Conservation (phyloP, 495 filamentous ascomycete genomes). For the Penicillium lagena region DNA sequence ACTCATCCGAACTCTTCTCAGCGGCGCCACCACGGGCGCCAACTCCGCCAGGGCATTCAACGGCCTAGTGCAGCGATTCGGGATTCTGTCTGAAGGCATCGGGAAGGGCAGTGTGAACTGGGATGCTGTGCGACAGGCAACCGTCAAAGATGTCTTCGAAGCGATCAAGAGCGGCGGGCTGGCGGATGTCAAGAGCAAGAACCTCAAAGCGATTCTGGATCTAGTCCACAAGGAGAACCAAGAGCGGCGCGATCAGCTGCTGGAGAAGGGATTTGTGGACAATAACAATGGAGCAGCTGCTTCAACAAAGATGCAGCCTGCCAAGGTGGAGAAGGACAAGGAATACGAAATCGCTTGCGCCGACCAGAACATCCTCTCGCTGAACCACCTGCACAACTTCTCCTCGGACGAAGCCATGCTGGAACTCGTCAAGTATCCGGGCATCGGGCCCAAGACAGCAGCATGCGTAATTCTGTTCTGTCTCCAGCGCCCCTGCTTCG, state of each 20-base stretch:
- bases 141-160: slow-evolving; percentile 57
- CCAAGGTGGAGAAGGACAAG: slow-evolving; percentile 32
- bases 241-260: slow-evolving; percentile 33
- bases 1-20: slow-evolving; percentile 73
- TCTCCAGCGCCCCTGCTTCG: slow-evolving; percentile 69
- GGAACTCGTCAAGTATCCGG: slow-evolving; percentile 68
- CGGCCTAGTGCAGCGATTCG: slow-evolving; percentile 65
- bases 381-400: slow-evolving; percentile 72
- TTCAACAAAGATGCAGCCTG: not conserved
- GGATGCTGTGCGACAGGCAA: slow-evolving; percentile 66
- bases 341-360: slow-evolving; percentile 46
- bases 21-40: slow-evolving; percentile 62
- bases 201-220: slow-evolving; percentile 78
- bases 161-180: slow-evolving; percentile 72
- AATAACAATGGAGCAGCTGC: not conserved
- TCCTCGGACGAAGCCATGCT: slow-evolving; percentile 63
- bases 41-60: slow-evolving; percentile 66
- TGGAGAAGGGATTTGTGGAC: slow-evolving; percentile 3
- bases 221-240: slow-evolving; percentile 68
- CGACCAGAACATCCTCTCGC: slow-evolving; percentile 53
- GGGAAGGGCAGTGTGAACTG: slow-evolving; percentile 80
- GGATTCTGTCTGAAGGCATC: slow-evolving; percentile 51
- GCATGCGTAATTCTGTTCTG: slow-evolving; percentile 82
- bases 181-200: slow-evolving; percentile 59
- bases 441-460: slow-evolving; percentile 88